Percentiles rank a stretch among this genome's conserved stretches.
phyloP scores from a whole-genome alignment of 768 basidiomycete species.

The Russula vinacea region DNA sequence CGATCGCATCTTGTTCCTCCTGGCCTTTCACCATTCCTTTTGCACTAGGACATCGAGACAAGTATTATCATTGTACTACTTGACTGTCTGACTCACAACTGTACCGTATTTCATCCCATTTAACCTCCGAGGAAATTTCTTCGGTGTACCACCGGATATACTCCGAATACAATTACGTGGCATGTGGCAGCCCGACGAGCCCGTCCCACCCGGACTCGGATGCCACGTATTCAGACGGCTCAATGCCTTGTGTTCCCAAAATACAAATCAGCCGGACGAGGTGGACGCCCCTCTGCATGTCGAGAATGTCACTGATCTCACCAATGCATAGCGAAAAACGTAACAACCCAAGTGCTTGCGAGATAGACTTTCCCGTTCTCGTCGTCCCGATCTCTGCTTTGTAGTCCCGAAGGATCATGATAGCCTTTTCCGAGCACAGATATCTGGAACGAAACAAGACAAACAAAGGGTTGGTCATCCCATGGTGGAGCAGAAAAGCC shows the following conservation, averaged over 20 bases:
- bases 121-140: too few relatives aligned
- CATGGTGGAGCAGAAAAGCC: neutral
- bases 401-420: constrained; percentile 66
- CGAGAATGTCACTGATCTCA: constrained; percentile 76
- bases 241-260: too few relatives aligned
- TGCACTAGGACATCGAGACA: too few relatives aligned
- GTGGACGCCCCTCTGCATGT: constrained; percentile 94
- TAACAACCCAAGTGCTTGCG: constrained; percentile 77
- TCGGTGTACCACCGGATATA: too few relatives aligned
- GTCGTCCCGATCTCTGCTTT: constrained; percentile 54
- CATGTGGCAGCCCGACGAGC: too few relatives aligned
- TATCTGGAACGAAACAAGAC: constrained; percentile 33
- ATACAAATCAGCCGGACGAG: constrained; percentile 63
- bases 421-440: constrained; percentile 85
- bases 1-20: neutral
- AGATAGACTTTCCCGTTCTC: constrained; percentile 65
- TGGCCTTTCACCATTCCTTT: too few relatives aligned
- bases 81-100: too few relatives aligned
- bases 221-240: too few relatives aligned
- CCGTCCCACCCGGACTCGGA: too few relatives aligned
- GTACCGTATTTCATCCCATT: too few relatives aligned
- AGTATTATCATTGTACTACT: too few relatives aligned
- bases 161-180: too few relatives aligned
- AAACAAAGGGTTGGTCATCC: neutral
- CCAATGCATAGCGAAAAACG: constrained; percentile 71